A percentile compares a stretch with the other conserved stretches of the same genome.
These are phyloP conservation scores for Amanita jacksonii DNA, from an alignment of 768 basidiomycete genomes.

Conservation along the genomic window DNA sequence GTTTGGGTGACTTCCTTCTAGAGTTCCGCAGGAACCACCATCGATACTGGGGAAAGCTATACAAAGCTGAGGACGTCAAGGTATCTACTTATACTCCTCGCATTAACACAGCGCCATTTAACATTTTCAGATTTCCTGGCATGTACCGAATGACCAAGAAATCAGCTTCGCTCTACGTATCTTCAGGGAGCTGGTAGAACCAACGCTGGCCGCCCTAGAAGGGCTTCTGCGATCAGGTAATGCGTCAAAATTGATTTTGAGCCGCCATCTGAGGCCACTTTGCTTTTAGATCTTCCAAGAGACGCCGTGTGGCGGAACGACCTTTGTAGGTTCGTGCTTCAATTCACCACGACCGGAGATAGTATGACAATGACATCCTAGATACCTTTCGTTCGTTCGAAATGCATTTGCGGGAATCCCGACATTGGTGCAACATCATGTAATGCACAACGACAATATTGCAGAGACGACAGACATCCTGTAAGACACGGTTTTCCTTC, in stretches of 20 bases:
- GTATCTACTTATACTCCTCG: slow-evolving; percentile 23
- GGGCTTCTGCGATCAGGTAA: slow-evolving; percentile 42
- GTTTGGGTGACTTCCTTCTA: slow-evolving; percentile 16
- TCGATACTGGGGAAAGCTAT: slow-evolving; percentile 73
- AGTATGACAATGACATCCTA: slow-evolving; percentile 16
- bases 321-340: slow-evolving; percentile 70
- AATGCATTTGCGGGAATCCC: slow-evolving; percentile 71
- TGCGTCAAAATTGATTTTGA: slow-evolving; percentile 12
- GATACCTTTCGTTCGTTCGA: slow-evolving; percentile 62
- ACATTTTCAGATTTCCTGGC: slow-evolving; percentile 56
- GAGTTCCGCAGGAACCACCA: slow-evolving; percentile 67
- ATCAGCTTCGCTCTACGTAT: slow-evolving; percentile 66
- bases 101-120: background rate
- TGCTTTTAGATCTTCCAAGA: slow-evolving; percentile 26
- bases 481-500: slow-evolving; percentile 30
- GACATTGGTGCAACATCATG: slow-evolving; percentile 47
- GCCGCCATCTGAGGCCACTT: slow-evolving; percentile 2
- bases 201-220: slow-evolving; percentile 48
- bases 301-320: slow-evolving; percentile 75
- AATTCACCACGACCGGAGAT: no score
- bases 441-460: slow-evolving; percentile 34
- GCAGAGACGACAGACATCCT: slow-evolving; percentile 55
- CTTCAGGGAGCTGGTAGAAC: slow-evolving; percentile 58
- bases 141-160: slow-evolving; percentile 61
- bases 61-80: slow-evolving; percentile 57